Percentiles rank a stretch among this genome's conserved stretches.
Evolutionary conservation across 1,284 basidiomycete species (phyloP).

Genomic region (Cutaneotrichosporon spelunceum): DNA sequence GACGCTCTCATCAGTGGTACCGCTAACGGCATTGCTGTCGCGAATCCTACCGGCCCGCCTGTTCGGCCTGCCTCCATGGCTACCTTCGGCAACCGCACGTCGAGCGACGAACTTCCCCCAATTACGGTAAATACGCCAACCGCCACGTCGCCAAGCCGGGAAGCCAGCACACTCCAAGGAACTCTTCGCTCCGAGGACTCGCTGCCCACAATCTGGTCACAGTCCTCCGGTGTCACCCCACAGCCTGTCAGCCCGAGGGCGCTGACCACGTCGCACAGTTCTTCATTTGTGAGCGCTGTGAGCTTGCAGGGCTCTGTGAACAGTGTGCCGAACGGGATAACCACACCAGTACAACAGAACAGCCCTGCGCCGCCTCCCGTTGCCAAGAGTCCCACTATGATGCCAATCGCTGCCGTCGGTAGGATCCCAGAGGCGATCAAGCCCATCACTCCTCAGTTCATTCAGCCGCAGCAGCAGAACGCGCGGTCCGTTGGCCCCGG

Average conservation of each 20-base stretch:
- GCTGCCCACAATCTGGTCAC: constrained; percentile 8
- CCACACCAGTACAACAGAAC: neutral
- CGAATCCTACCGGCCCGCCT: neutral
- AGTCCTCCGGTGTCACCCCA: constrained; percentile 4
- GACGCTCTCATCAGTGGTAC: neutral
- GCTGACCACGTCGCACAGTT: neutral
- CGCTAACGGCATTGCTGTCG: neutral
- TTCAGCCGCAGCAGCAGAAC: neutral
- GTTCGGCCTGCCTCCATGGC: neutral
- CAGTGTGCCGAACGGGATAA: neutral
- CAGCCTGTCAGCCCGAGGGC: neutral
- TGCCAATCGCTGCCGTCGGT: neutral
- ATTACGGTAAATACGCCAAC: neutral
- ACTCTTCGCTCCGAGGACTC: constrained; percentile 3
- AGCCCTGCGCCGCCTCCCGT: neutral
- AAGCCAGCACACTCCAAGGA: neutral
- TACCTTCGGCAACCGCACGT: constrained; percentile 4
- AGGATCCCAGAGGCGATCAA: neutral
- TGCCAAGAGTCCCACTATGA: neutral
- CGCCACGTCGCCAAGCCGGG: neutral
- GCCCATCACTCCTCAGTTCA: neutral
- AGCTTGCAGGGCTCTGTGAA: neutral
- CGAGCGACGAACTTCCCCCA: neutral
- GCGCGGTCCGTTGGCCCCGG: neutral
- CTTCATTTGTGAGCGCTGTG: neutral